phyloP scores from a whole-genome alignment of 495 filamentous ascomycete genomes.

The Penicillium roqueforti region DNA sequence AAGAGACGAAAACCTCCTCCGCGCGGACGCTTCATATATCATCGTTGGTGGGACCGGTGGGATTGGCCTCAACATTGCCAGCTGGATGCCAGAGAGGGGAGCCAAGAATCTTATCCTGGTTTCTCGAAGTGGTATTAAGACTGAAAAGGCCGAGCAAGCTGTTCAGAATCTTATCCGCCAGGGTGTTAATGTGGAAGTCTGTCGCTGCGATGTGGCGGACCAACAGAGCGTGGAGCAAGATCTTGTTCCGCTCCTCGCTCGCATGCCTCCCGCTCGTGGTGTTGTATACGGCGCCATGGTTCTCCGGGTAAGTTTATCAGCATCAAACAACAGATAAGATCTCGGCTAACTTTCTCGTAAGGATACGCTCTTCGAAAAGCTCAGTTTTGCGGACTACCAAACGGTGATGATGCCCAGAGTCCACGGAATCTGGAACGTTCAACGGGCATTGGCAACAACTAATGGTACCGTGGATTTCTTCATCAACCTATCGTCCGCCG shows the following conservation, averaged over 20 bases:
- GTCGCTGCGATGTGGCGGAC: slow-evolving; percentile 26
- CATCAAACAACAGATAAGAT: fast-evolving
- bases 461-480: slow-evolving; percentile 47
- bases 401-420: slow-evolving; percentile 43
- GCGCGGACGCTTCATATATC: slow-evolving; percentile 38
- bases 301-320: slow-evolving; percentile 22
- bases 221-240: slow-evolving; percentile 17
- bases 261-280: slow-evolving; percentile 31
- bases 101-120: slow-evolving; percentile 54
- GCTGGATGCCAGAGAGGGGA: slow-evolving; percentile 57
- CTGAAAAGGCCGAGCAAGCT: slow-evolving; percentile 26
- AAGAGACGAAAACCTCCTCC: slow-evolving; percentile 16
- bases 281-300: slow-evolving; percentile 44
- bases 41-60: slow-evolving; percentile 54
- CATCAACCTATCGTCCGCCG: slow-evolving; percentile 41
- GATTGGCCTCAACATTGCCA: slow-evolving; percentile 55
- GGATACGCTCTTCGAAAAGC: slow-evolving; percentile 45
- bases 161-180: slow-evolving; percentile 31
- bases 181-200: slow-evolving; percentile 28
- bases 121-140: slow-evolving; percentile 30
- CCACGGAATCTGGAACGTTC: slow-evolving; percentile 52
- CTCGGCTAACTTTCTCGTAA: slow-evolving; percentile 9
- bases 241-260: slow-evolving; percentile 10
- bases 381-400: slow-evolving; percentile 41
- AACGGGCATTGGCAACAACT: slow-evolving; percentile 39